Evolutionary conservation across 2,329 filamentous ascomycete genomes (phyloP), one percentile per base, ranked within the genome.

Genomic region (Sporothrix mexicana): DNA sequence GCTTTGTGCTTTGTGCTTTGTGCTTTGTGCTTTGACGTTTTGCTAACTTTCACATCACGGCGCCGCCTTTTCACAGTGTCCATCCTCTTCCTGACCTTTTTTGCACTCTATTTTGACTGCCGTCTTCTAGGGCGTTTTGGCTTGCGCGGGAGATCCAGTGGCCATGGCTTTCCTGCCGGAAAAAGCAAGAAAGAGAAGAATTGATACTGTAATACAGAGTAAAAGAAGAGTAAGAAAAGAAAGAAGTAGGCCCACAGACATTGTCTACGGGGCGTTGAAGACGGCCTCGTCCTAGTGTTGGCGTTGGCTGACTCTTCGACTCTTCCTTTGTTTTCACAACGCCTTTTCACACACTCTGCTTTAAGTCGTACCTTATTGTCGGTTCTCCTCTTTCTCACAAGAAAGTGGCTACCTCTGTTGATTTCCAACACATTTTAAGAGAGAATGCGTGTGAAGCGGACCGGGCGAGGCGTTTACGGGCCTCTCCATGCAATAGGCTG

Each of bases 41-140:
- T 59, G 55, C 55, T 59, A 59, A 25, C 23, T 4, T 17, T 12
- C 55, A 59, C 55, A 59, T 59, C 55, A 59, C 12, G 55, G 25
- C 15, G 13, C 55, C 12, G 55, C 36, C 25, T 59, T 36, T 49
- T 49, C 47, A 15, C 13, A 17, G 47, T 13, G 7, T 36, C 30
- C 30, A 6, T 36, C 30, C 20, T 55, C 3, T 55, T 59, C 55
- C 36, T 59, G 17, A 25, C 36, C 3, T 15, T 59, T 36, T 17
- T 7, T 4, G 10, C 13, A 17, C 13, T 59, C 55, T n/a, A 36
- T 59, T 36, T 59, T 36, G 55, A 25, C 55, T 59, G 55, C 55
- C 55, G 55, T n/a, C 13, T 36, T 36, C 3, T 7, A 36, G 5
- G 30, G 30, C 30, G 5, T 36, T 49, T 49, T 17, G 47, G 13